Base-by-base conservation (phyloP, 345 rosid genomes). In the Aquilaria malaccensis region DNA sequence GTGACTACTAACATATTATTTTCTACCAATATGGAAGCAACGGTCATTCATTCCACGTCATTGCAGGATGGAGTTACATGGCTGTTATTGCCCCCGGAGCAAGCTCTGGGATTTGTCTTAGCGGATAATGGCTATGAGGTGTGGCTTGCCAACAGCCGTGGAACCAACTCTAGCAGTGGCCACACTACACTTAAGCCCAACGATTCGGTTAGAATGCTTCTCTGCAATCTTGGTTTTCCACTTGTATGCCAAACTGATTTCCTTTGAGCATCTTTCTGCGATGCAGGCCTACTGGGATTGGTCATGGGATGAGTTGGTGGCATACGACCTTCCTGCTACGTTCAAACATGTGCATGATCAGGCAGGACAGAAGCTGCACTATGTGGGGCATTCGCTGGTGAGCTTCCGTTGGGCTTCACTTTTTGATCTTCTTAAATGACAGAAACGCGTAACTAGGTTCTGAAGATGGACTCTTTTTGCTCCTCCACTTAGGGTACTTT, bases 81-180 rank as follows among this genome's bases (percentile, higher is more conserved):
- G 86, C 56, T 81, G 55, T 55, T 78, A 2, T 43, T 74, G 49
- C 74, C 80, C 11, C 83, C 85, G 2, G 69, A 71, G 2, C 51
- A 77, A 55, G 74, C 78, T 12, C 62, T 75, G 47, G 81, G 81
- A 0, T 70, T 79, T 59, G 59, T 77, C n/a, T 66, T 84, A 50
- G 84, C 81, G 2, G 92, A 85, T 64, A 76, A 71, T 53, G 86
- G 88, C 0, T 81, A 54, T 32, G 76, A 77, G 50, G 82, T 79
- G 10, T 78, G 81, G 83, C 53, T 85, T 57, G 78, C 78, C 11
- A 81, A 72, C 30, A 55, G 78, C 1, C 77, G 83, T 2, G 88
- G 92, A 59, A 83, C 82, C 13, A 65, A 70, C 10, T 72, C 58
- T 52, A 79, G 91, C 76, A 65, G 9, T 1, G 71, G 74, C 10